Conservation (phyloP, 306 rosid genomes). For the Cicer chorassanicum region DNA sequence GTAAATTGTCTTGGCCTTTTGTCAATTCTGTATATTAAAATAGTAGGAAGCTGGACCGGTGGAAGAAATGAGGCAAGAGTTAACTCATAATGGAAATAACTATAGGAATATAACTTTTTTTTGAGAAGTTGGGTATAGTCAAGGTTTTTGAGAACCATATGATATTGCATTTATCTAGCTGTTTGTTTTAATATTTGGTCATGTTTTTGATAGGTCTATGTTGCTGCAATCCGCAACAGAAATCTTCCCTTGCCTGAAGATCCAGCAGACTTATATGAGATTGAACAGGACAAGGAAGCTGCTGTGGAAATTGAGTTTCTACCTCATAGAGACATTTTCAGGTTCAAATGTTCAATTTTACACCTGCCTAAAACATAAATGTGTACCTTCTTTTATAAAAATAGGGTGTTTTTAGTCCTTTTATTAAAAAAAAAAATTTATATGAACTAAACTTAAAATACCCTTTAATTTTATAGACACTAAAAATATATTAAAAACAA, state of each 20-base stretch:
- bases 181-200: slow-evolving; percentile 1
- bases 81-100: too few species aligned
- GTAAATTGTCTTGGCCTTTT: slow-evolving; percentile 40
- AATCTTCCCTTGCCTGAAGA: slow-evolving; percentile 76
- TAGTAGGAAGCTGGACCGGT: too few species aligned
- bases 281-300: slow-evolving; percentile 68
- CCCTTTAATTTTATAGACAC: too few species aligned
- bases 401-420: background rate
- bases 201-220: slow-evolving; percentile 65
- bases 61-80: too few species aligned
- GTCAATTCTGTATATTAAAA: background rate
- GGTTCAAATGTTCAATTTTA: slow-evolving; percentile 47
- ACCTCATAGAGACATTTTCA: slow-evolving; percentile 69
- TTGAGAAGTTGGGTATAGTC: too few species aligned
- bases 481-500: too few species aligned
- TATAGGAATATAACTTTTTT: too few species aligned
- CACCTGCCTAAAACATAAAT: background rate
- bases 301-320: slow-evolving; percentile 62
- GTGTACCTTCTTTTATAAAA: background rate
- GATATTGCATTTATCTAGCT: slow-evolving; percentile 4
- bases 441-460: too few species aligned
- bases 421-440: too few species aligned
- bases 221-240: slow-evolving; percentile 80
- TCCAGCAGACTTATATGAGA: slow-evolving; percentile 70
- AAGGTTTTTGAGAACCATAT: background rate